Base-by-base conservation (phyloP, 345 rosid genomes). In the Populus deltoides region DNA sequence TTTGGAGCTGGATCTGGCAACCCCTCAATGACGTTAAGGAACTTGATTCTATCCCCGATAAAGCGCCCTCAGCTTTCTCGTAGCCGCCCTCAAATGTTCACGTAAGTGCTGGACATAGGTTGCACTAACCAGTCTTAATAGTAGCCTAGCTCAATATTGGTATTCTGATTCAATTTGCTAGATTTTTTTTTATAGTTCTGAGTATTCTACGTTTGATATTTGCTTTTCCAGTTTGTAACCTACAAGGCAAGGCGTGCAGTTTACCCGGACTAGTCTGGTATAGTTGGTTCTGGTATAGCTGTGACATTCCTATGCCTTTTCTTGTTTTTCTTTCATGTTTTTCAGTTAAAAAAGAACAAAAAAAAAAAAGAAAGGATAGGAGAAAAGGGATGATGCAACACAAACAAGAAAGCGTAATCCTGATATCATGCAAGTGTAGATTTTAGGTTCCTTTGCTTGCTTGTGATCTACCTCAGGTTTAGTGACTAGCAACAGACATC, bases 1-100 rank as follows among this genome's bases (percentile, higher is more conserved):
- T 92, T 88, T 73, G 89, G 89, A 72, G 80, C 86, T 72, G 86
- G 88, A 59, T 29, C 86, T 68, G 83, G 83, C 67, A 92, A 91
- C 75, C 92, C 98, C 49, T 87, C 97, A 36, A 87, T 84, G 90
- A 89, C 94, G 16, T 75, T 93, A 72, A 87, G 97, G 81, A 96
- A 96, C 87, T 85, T 96, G 85, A 91, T 96, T 71, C 88, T 92
- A 70, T 96, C 99, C 74, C 99, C 98, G 8, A 90, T 96, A 72
- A 93, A 92, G 84, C 91, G 98, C 71, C 94, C 97, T 77, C 99
- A 92, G 87, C 91, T 91, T 68, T 92, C 97, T 77, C 97, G 97
- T 31, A 83, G 80, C 69, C 92, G 91, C 75, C 81, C 85, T 78
- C 91, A 89, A 51, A 80, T 91, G 81, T 96, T 96, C 85, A 88